phyloP scores from a whole-genome alignment of 208 protist genomes.

The Spongospora subterranea region DNA sequence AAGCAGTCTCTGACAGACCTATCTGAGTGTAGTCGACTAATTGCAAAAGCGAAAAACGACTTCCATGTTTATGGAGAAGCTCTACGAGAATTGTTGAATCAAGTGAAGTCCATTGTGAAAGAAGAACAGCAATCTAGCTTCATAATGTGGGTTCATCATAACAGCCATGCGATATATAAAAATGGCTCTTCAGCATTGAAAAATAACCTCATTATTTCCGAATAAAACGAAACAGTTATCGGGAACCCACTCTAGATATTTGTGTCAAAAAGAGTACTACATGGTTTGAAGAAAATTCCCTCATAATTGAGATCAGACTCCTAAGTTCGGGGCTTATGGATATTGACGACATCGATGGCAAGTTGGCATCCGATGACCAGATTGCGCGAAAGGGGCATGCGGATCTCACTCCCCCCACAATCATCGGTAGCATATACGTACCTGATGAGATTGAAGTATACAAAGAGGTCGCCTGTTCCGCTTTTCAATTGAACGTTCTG shows the following conservation, averaged over 20 bases:
- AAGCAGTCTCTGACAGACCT: too few relatives aligned
- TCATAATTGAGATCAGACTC: too few relatives aligned
- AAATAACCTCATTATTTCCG: too few relatives aligned
- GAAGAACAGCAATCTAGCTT: slow-evolving; percentile 12
- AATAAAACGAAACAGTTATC: too few relatives aligned
- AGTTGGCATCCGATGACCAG: background rate
- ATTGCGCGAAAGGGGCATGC: background rate
- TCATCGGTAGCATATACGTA: background rate
- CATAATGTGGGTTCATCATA: slow-evolving; percentile 5
- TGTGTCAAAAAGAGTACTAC: too few relatives aligned
- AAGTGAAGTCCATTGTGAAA: background rate
- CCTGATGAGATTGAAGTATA: background rate
- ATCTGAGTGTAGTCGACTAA: too few relatives aligned
- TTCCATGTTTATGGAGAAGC: slow-evolving; percentile 40
- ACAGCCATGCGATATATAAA: background rate
- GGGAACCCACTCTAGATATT: too few relatives aligned
- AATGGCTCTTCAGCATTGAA: too few relatives aligned
- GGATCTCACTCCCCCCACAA: background rate
- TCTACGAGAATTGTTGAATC: background rate
- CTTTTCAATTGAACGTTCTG: background rate
- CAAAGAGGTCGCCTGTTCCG: background rate
- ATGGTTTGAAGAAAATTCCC: too few relatives aligned
- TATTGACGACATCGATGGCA: background rate
- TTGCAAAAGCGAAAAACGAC: background rate
- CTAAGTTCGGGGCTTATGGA: background rate